Percentiles rank a stretch among this genome's conserved stretches.
Evolutionary conservation across 1,284 basidiomycete species (phyloP).

Genomic region (Quambalaria eucalypti): DNA sequence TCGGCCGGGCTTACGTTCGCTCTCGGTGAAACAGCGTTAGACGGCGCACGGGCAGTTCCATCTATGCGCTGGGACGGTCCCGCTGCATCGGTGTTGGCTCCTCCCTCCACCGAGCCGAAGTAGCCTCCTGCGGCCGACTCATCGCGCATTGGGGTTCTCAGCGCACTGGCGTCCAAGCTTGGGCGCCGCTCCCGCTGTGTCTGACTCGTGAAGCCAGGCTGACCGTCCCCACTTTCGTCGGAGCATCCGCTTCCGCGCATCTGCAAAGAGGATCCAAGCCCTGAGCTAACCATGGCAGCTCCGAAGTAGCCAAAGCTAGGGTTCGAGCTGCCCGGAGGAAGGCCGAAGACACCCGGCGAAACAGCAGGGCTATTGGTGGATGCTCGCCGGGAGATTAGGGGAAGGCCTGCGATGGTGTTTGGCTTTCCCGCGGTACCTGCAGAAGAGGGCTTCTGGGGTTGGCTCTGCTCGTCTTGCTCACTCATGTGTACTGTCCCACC

Average conservation of each 20-base stretch:
- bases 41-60: neutral
- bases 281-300: neutral
- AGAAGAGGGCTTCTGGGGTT: too few relatives aligned
- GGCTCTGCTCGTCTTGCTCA: too few relatives aligned
- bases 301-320: neutral
- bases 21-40: neutral
- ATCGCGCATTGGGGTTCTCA: neutral
- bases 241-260: too few relatives aligned
- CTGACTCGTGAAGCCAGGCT: too few relatives aligned
- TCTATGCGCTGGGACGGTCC: neutral
- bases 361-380: neutral
- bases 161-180: neutral
- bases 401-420: neutral
- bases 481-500: too few relatives aligned
- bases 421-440: neutral
- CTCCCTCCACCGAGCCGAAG: neutral
- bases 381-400: neutral
- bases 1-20: too few relatives aligned
- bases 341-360: neutral
- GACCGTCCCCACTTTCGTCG: neutral
- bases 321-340: neutral
- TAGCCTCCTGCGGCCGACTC: neutral
- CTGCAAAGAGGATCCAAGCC: too few relatives aligned
- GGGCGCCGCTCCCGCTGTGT: neutral
- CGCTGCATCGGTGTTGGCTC: neutral